phyloP scores from a whole-genome alignment of 73 alveolate genomes.

The Paramecium pentaurelia region DNA sequence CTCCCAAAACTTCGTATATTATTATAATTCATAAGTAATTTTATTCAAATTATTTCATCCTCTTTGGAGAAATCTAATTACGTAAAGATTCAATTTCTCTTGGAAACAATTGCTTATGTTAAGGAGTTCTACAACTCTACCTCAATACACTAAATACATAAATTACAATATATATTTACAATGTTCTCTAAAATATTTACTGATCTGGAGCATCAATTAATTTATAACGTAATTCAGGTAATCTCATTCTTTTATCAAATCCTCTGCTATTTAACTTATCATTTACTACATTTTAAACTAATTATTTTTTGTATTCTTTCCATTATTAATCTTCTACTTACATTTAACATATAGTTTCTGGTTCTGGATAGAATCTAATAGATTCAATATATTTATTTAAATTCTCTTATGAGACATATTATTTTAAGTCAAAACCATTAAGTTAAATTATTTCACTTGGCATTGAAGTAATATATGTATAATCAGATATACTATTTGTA shows the following conservation, averaged over 20 bases:
- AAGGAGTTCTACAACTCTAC: neutral
- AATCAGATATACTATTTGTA: neutral
- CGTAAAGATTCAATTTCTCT: neutral
- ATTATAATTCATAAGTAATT: neutral
- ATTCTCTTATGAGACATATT: neutral
- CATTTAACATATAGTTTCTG: neutral
- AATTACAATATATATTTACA: neutral
- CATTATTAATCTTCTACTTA: neutral
- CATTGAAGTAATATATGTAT: neutral
- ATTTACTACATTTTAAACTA: neutral
- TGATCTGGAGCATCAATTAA: neutral
- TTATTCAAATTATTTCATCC: constrained; percentile 15
- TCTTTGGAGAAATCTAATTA: neutral
- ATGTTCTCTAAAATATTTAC: neutral
- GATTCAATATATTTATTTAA: neutral
- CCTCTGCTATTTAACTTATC: constrained; percentile 2
- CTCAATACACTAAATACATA: neutral
- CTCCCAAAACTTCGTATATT: neutral
- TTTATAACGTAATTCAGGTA: neutral
- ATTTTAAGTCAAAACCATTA: neutral
- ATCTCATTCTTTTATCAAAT: neutral
- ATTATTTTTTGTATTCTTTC: neutral
- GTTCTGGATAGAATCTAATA: neutral
- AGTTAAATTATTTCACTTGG: neutral
- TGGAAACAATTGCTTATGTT: neutral